Evolutionary conservation across 139 green algal genomes (phyloP), one percentile per base, ranked within the genome.

Genomic region (Nannochloris sp.): DNA sequence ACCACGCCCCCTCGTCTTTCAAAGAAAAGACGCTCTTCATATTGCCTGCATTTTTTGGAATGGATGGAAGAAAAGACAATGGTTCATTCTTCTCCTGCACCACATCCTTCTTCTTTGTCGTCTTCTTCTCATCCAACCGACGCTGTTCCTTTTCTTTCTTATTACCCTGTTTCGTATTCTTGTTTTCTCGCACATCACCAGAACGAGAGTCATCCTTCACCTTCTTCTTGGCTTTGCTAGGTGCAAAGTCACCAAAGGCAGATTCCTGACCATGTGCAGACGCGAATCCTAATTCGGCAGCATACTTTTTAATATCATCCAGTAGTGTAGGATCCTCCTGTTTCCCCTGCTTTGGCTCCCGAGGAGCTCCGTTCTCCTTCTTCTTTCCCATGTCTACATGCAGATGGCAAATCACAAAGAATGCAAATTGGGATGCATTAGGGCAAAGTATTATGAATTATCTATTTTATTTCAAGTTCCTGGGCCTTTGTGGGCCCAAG

Each of bases 201-300:
- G n/a, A 33, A 33, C 25, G n/a, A 6, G 30, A 29, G 6, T 28
- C 16, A 45, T 61, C 26, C 59, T 58, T 65, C 17, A 72, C 48
- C 20, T 62, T 69, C 49, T 68, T 43, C 2, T 65, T 72, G 1
- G 81, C 72, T n/a, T 72, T 73, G 11, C 68, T 36, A 3, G 87
- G 85, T 2, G 79, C 76, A 63, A 92, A 92, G 56, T 94, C 87
- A 53, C 81, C 67, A 48, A 92, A 94, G 17, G 53, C 82, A 8
- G 73, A 69, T 13, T 71, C 64, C 44, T 49, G 43, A 12, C 20
- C 45, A 37, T 53, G 45, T 36, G 28, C 23, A 44, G 29, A 36
- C 9, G 31, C 9, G 40, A 67, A 62, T 17, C 66, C 66, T 5
- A 72, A 40, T 28, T 36, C 50, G 10, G 66, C n/a, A 16, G 55